Conservation (phyloP, 1,284 basidiomycete species). For the Trichosporon sp. region DNA sequence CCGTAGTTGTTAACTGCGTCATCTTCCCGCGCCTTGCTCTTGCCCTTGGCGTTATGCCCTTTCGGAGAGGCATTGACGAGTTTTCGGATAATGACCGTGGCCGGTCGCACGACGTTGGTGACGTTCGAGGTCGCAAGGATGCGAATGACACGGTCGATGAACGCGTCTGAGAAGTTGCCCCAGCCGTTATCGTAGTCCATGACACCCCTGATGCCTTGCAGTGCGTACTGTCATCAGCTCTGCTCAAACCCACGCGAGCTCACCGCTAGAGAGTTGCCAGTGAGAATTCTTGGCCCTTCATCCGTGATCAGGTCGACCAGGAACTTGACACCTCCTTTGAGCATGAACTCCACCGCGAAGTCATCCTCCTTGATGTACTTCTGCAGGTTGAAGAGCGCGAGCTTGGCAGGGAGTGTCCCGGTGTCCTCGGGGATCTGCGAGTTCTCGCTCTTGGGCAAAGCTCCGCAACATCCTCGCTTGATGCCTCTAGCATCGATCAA, state of each 20-base stretch:
- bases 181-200: constrained; percentile 51
- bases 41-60: constrained; percentile 31
- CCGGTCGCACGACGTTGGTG: constrained; percentile 92
- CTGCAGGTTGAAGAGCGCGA: constrained; percentile 69
- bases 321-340: constrained; percentile 73
- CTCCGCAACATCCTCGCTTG: constrained; percentile 18
- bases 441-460: constrained; percentile 16
- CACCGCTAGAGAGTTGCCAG: constrained; percentile 83
- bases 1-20: constrained; percentile 64
- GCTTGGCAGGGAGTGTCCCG: constrained; percentile 52
- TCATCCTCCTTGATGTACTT: constrained; percentile 87
- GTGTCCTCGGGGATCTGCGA: constrained; percentile 28
- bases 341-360: constrained; percentile 78
- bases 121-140: constrained; percentile 75
- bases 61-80: constrained; percentile 47
- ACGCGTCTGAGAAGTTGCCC: constrained; percentile 42
- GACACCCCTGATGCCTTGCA: constrained; percentile 47
- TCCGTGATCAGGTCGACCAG: constrained; percentile 70
- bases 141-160: constrained; percentile 64
- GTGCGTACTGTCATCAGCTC: constrained; percentile 42
- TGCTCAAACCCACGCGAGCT: constrained; percentile 15
- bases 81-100: constrained; percentile 63
- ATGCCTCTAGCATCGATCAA: constrained; percentile 36
- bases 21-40: constrained; percentile 26
- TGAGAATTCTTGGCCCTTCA: constrained; percentile 56